Base-by-base conservation (phyloP, 768 basidiomycete species). In the Inosperma sp. region DNA sequence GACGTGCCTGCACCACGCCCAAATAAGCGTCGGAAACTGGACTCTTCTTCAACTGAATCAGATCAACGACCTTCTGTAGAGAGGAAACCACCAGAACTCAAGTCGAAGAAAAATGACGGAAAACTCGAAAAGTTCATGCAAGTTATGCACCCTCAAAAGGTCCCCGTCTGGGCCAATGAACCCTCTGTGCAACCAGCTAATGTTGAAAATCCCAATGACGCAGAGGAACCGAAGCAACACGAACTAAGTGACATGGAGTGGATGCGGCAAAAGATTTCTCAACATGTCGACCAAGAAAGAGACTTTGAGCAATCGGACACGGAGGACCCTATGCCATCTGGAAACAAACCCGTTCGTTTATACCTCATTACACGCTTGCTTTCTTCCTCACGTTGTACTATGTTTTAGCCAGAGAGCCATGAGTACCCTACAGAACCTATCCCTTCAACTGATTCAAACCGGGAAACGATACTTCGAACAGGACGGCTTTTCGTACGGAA, bases 401-500 rank as follows among this genome's bases (percentile, higher is more conserved):
- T 5, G 17, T 44, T 39, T 37, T 34, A 9, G 7, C 26, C 37
- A 37, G 44, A 21, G 40, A 19, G 37, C 26, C 25, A 27, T 29
- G 33, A 7, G 10, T 58, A 9, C 41, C n/a, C n/a, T n/a, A n/a
- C n/a, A n/a, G n/a, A 65, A 8, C 37, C 55, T 3, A 60, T 62
- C 31, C 35, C 59, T 5, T 57, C 65, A 7, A 62, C 68, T 19
- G 75, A 81, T 42, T 54, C 68, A 2, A 71, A 68, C 4, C 69
- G 63, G 44, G 72, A 75, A 27, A 80, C 83, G 1, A 86, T 95
- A 46, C 68, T 85, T 4, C 76, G 78, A 50, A 94, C 93, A 0
- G 77, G 81, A 1, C 81, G 94, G 4, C 71, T 98, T 2, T 98
- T 98, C 62, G 71, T 99, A 5, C 90, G 96, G n/a, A 99, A 98